Base-by-base conservation (phyloP, 805 yeast species). In the Candida yuanshanica region DNA sequence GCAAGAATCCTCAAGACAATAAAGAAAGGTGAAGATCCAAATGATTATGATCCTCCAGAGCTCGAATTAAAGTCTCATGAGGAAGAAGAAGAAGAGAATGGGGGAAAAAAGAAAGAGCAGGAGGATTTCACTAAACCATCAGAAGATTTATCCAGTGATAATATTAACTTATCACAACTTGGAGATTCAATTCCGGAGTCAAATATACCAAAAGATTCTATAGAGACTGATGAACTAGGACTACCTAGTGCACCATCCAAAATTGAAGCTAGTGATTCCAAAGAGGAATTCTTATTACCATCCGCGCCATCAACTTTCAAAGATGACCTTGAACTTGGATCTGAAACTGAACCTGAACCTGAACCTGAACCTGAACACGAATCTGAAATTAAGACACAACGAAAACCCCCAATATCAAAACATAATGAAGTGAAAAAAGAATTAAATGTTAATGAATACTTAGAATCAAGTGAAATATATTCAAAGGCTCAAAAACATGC, bases 401-500 rank as follows among this genome's bases (percentile, higher is more conserved):
- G 32, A 17, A 24, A 17, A 7, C 16, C 36, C 12, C 9, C 8
- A 10, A 14, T 29, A 11, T 9, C 35, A 18, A 18, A 7, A 16
- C 24, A 29, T 33, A 24, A 40, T 9, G 24, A 37, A 4, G 34
- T 22, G 35, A 38, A 43, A 24, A 31, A 44, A 27, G 41, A 43
- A 12, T 22, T 50, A n/a, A 44, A 74, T 35, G 65, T 83, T 13
- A 52, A 62, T n/a, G 54, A 65, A 14, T 74, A 83, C 42, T 59
- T 83, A 53, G 71, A 74, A 43, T 66, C 69, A 13, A 74, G 80
- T 18, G 84, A 76, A 40, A 64, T 70, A 35, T 77, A 83, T 17
- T 55, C 76, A 9, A 67, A 72, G 50, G 77, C 81, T 1, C 91
- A 83, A 53, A 82, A 78, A 50, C 74, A 71, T 45, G 84, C 90